Conservation (phyloP, 495 filamentous ascomycete species). For the Bombardia bombarda region DNA sequence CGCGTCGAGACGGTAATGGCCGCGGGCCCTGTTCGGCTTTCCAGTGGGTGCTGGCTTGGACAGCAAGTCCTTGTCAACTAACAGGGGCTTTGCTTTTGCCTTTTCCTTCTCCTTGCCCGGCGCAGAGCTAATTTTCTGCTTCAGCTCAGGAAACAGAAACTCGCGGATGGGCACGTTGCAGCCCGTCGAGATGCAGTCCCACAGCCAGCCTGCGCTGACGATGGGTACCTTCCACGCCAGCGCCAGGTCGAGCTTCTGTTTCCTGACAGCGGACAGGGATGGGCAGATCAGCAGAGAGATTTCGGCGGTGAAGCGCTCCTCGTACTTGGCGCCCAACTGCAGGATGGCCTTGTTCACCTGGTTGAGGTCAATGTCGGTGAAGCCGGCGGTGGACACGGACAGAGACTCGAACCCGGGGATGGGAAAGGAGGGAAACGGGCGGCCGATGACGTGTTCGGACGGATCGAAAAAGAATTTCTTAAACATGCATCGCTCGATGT, state of each 20-base stretch:
- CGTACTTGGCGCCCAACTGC: slow-evolving; percentile 71
- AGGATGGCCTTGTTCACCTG: slow-evolving; percentile 69
- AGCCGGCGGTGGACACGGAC: slow-evolving; percentile 71
- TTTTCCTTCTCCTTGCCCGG: slow-evolving; percentile 1
- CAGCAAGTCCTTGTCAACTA: slow-evolving; percentile 16
- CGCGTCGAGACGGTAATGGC: slow-evolving; percentile 10
- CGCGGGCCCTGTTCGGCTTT: background rate
- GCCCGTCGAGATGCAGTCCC: slow-evolving; percentile 57
- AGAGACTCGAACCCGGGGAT: slow-evolving; percentile 60
- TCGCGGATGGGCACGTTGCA: slow-evolving; percentile 27
- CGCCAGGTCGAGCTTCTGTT: slow-evolving; percentile 73
- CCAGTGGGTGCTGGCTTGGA: slow-evolving; percentile 6
- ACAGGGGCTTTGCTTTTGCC: slow-evolving; percentile 4
- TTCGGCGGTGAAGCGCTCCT: slow-evolving; percentile 59
- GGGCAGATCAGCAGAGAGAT: slow-evolving; percentile 65
- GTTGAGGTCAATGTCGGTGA: slow-evolving; percentile 74
- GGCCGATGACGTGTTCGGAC: slow-evolving; percentile 60
- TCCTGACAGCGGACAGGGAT: slow-evolving; percentile 41
- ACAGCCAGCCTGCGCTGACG: slow-evolving; percentile 74
- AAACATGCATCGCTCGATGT: slow-evolving; percentile 81
- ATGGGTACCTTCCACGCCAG: slow-evolving; percentile 65
- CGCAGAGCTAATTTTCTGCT: slow-evolving; percentile 14
- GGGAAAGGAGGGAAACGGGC: slow-evolving; percentile 62
- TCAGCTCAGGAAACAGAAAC: slow-evolving; percentile 29
- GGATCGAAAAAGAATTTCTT: slow-evolving; percentile 63